Percentiles rank a stretch among this genome's conserved stretches.
Conservation (phyloP, 345 rosid species). For the Eucalyptus polyanthemos region DNA sequence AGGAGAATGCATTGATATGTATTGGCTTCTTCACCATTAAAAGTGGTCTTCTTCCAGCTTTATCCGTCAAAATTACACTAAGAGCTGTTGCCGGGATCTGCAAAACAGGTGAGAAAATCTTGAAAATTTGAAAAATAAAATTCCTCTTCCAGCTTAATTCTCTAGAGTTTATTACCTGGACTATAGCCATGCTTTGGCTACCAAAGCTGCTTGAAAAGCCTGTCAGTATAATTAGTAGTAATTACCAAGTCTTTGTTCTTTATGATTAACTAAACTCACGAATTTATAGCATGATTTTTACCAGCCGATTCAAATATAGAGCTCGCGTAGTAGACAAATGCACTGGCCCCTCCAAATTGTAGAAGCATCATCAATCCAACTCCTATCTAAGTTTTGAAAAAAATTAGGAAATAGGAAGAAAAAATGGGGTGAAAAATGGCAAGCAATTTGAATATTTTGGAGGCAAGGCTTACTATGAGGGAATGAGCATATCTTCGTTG, state of each 20-base stretch:
- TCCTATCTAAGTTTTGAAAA: conserved; percentile 16
- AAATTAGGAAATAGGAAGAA: neutral
- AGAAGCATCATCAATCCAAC: conserved; percentile 32
- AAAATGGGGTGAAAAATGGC: too few species aligned
- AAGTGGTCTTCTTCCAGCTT: conserved; percentile 6
- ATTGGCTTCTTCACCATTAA: neutral
- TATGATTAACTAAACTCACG: neutral
- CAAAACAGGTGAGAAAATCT: neutral
- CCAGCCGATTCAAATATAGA: conserved; percentile 39
- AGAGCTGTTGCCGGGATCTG: conserved; percentile 2
- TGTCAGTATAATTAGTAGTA: neutral
- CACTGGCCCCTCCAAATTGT: conserved; percentile 28
- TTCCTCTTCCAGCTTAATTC: neutral
- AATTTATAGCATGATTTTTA: neutral
- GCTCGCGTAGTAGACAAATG: conserved; percentile 29
- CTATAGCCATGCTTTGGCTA: neutral
- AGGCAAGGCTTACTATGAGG: conserved; percentile 6
- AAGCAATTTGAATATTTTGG: neutral
- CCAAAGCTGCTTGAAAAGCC: neutral
- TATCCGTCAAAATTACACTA: conserved; percentile 6
- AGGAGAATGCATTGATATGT: neutral
- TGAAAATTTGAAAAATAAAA: neutral
- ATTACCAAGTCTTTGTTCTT: neutral
- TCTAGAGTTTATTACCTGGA: neutral
- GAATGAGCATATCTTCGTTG: conserved; percentile 23